phyloP scores from a whole-genome alignment of 257 asterid species.

The Pogostemon cablin region DNA sequence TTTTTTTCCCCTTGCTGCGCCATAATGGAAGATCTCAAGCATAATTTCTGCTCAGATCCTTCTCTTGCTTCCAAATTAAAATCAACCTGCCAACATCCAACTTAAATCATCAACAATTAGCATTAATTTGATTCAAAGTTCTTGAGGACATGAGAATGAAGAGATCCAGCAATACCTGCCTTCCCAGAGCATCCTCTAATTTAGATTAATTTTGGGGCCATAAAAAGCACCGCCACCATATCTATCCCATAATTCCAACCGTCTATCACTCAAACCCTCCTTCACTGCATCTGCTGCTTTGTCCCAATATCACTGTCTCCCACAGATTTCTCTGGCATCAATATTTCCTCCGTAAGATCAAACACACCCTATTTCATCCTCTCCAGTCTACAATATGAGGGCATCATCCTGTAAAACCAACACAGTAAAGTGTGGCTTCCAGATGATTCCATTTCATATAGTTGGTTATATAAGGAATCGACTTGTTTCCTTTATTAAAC shows the following conservation, averaged over 20 bases:
- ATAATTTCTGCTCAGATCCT: conserved; percentile 75
- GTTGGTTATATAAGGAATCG: neutral
- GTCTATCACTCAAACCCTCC: conserved; percentile 89
- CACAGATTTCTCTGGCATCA: conserved; percentile 89
- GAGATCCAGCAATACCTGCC: conserved; percentile 60
- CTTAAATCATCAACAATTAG: neutral
- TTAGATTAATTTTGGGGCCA: conserved; percentile 98
- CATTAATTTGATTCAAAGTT: neutral
- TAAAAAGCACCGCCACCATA: conserved; percentile 97
- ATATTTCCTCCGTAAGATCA: conserved; percentile 90
- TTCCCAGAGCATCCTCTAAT: conserved; percentile 97
- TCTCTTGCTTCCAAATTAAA: conserved; percentile 52
- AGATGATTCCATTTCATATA: neutral
- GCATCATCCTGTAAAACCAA: conserved; percentile 85
- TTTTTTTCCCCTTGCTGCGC: conserved; percentile 33
- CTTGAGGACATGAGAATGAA: conserved; percentile 19
- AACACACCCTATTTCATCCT: conserved; percentile 93
- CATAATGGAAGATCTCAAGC: conserved; percentile 96
- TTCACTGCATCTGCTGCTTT: conserved; percentile 83
- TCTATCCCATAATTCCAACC: conserved; percentile 85
- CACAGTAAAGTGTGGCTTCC: conserved; percentile 10
- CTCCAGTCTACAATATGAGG: conserved; percentile 87
- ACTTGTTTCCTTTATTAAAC: neutral
- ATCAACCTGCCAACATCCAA: conserved; percentile 60
- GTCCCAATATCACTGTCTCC: conserved; percentile 87